Base-by-base conservation (phyloP, 2,329 filamentous ascomycete species). In the Didymellaceae sp. region DNA sequence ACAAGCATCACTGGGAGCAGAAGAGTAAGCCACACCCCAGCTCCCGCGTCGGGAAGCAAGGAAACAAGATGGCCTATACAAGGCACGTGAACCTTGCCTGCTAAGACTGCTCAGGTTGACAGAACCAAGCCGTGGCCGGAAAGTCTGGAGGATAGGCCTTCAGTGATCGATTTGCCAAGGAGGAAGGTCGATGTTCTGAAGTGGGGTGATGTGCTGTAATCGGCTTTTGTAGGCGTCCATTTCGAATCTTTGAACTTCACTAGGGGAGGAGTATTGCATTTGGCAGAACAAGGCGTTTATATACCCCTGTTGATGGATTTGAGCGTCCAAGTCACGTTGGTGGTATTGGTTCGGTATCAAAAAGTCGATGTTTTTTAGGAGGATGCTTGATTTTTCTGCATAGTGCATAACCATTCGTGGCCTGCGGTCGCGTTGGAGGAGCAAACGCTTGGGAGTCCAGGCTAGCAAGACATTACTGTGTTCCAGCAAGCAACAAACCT, bases 1-100 rank as follows among this genome's bases (percentile, higher is more conserved):
- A 64, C 59, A 1, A 59, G 58, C 1, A 52, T 46, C 10, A 68
- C 60, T 0, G 67, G 62, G 4, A 65, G 55, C 33, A 60, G 43
- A 1, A 34, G 41, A 25, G 66, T 67, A 56, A 62, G 63, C 63
- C 10, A 52, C 4, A 45, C 20, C 18, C 31, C 42, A 16, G 25
- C 37, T 21, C 39, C 14, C 13, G 20, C 9, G 6, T 16, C 35
- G 2, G 26, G 5, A 24, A 18, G 18, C 20, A 10, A 11, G 34
- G 26, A 14, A 7, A 35, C 1, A 21, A 22, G 13, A 5, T 9
- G 20, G 9, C 33, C 5, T 18, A 14, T 11, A 2, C n/a, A 30
- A 17, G 16, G 24, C 21, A 52, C 44, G 20, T 26, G n/a, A n/a
- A n/a, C n/a, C n/a, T n/a, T n/a, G n/a, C n/a, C n/a, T n/a, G 46